Conservation (phyloP, 768 basidiomycete genomes). For the Tephrocybe sp. region DNA sequence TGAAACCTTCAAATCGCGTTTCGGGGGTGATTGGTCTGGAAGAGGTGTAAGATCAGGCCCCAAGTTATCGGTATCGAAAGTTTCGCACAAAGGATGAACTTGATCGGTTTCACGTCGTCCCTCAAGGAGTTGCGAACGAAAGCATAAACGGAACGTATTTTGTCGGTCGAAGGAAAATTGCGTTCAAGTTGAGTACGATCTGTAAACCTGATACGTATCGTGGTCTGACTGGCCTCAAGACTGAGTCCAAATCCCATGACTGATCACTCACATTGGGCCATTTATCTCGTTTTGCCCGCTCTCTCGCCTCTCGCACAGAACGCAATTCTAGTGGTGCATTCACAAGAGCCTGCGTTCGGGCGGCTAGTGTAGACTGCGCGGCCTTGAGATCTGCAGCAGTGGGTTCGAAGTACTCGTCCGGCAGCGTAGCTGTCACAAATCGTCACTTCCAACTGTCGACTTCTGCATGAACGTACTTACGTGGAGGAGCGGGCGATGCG, state of each 20-base stretch:
- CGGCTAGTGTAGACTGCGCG: constrained; percentile 61
- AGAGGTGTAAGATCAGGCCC: background rate
- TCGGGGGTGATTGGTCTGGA: constrained; percentile 79
- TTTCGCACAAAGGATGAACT: constrained; percentile 78
- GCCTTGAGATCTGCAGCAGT: constrained; percentile 69
- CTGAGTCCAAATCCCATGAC: background rate
- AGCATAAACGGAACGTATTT: constrained; percentile 81
- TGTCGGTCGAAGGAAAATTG: constrained; percentile 73
- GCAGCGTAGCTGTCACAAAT: constrained; percentile 42
- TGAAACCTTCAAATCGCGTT: constrained; percentile 79
- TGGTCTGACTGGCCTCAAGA: constrained; percentile 52
- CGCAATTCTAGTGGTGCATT: constrained; percentile 75
- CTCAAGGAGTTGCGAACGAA: constrained; percentile 73
- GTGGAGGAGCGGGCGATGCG: constrained; percentile 23
- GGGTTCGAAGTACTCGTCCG: constrained; percentile 76
- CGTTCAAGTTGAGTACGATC: constrained; percentile 84
- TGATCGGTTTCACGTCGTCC: constrained; percentile 75
- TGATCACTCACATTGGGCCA: constrained; percentile 66
- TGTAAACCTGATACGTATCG: constrained; percentile 77
- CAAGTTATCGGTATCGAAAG: constrained; percentile 24
- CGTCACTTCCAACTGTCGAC: background rate
- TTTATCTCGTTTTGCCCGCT: constrained; percentile 58
- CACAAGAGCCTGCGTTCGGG: constrained; percentile 59
- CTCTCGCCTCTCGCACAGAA: constrained; percentile 59
- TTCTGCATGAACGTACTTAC: constrained; percentile 28